Evolutionary conservation across 441 rosid species (phyloP), one percentile per base, ranked within the genome.

Genomic region (Adansonia madagascariensis): DNA sequence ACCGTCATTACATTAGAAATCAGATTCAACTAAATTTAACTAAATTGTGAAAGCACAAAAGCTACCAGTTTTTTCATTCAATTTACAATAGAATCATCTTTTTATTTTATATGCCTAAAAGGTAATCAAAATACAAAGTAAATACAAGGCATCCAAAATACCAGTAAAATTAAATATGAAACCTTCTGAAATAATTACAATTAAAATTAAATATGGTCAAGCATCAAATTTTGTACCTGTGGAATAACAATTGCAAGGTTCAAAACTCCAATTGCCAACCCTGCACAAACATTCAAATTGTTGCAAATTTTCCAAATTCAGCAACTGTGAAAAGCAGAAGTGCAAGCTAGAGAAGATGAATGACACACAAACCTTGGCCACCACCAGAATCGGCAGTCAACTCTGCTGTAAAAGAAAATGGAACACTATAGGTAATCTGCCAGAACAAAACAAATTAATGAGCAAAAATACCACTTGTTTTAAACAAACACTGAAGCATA

Each of bases 381-480:
- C 99, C 97, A 6, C 97, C 98, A 3, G 99, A 91, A 79, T 91
- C 97, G 81, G 97, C 97, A 79, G 97, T 96, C 85, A 96, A 83
- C 85, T 95, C 97, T 35, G 98, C 94, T 46, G 98, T 95, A 81
- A 93, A 89, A 39, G 98, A 90, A 85, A 91, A 95, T 47, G 98
- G 98, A 62, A 95, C 98, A 78, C 97, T 95, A 76, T 92, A 94
- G 69, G 94, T 94, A 77, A 95, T 92, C 98, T 95, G 88, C 87
- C 80, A 72, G 35, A 76, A 17, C 74, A 14, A 79, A 35, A 73
- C 24, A 66, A 66, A 74, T 77, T 75, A 80, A 47, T 57, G 41
- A 24, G 39, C 41, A 71, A 22, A 65, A 44, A 55, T 41, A 41
- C 55, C 22, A 50, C 20, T 22, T 43, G 39, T 20, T 6, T 46